Percentiles rank a stretch among this genome's conserved stretches.
phyloP scores from a whole-genome alignment of 2,329 filamentous ascomycete genomes.

The Calycina marina region DNA sequence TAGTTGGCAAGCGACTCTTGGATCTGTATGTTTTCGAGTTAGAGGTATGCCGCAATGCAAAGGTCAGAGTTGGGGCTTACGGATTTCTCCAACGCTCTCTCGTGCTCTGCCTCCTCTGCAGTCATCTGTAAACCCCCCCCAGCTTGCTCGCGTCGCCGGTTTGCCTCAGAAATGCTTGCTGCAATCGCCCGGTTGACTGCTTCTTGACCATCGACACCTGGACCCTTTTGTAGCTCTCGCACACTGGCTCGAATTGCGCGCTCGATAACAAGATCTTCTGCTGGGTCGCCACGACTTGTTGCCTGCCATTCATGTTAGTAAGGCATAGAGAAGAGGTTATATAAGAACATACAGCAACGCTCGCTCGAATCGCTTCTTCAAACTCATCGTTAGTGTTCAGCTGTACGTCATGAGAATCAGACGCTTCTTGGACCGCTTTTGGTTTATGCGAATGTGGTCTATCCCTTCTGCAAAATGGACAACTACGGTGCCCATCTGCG shows the following conservation, averaged over 20 bases:
- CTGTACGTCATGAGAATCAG: conserved; percentile 4
- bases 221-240: conserved; percentile 33
- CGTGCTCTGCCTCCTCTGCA: conserved; percentile 37
- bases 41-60: too few relatives aligned
- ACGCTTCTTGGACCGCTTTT: conserved; percentile 7
- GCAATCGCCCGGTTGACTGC: conserved; percentile 33
- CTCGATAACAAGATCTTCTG: conserved; percentile 59
- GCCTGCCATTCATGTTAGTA: conserved; percentile 28
- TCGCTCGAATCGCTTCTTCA: conserved; percentile 56
- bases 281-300: conserved; percentile 53
- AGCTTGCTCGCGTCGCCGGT: conserved; percentile 8
- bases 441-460: conserved; percentile 13
- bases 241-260: conserved; percentile 61
- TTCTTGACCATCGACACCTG: conserved; percentile 24
- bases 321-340: background rate
- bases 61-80: background rate
- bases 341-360: conserved; percentile 34
- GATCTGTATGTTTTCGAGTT: too few relatives aligned
- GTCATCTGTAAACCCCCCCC: conserved; percentile 3
- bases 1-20: conserved; percentile 30
- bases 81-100: conserved; percentile 39
- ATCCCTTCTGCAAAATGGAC: conserved; percentile 15
- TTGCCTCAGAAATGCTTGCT: conserved; percentile 32
- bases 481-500: conserved; percentile 8
- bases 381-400: conserved; percentile 41